Percentiles rank a stretch among this genome's conserved stretches.
These are phyloP conservation scores for Ceratocystis papillata DNA, from an alignment of 2,329 filamentous ascomycete genomes.

Conservation along the genomic window DNA sequence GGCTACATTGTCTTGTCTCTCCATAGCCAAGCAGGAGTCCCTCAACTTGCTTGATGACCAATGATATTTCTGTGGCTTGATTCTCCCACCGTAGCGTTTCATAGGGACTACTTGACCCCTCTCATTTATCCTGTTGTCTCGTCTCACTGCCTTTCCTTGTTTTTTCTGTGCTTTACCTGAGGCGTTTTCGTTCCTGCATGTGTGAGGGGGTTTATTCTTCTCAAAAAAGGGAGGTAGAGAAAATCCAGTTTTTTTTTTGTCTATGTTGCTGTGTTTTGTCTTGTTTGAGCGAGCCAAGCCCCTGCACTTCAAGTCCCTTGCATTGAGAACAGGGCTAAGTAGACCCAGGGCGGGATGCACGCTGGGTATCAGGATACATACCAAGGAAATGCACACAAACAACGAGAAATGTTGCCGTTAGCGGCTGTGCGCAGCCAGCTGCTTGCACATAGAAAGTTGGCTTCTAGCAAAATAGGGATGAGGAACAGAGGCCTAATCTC, in stretches of 20 bases:
- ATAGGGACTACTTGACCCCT: background rate
- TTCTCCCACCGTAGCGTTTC: background rate
- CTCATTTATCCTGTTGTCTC: background rate
- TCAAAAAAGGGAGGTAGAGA: background rate
- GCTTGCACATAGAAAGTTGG: no score
- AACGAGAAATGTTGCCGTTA: no score
- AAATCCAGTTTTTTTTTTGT: background rate
- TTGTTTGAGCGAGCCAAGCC: background rate
- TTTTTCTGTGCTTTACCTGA: conserved; percentile 3
- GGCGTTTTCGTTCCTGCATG: conserved; percentile 9
- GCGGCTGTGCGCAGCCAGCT: no score
- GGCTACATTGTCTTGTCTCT: background rate
- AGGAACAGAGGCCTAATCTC: background rate
- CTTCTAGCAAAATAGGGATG: background rate
- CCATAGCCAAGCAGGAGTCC: background rate
- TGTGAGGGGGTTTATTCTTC: background rate
- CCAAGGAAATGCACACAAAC: background rate
- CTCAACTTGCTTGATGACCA: background rate
- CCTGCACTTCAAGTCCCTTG: background rate
- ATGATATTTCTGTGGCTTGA: conserved; percentile 5
- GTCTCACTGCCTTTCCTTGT: background rate
- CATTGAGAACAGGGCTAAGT: background rate
- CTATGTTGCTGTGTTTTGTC: background rate
- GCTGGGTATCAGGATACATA: background rate
- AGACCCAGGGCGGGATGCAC: no score